Conservation (phyloP, 139 green algal species). For the Haematococcus lacustris region DNA sequence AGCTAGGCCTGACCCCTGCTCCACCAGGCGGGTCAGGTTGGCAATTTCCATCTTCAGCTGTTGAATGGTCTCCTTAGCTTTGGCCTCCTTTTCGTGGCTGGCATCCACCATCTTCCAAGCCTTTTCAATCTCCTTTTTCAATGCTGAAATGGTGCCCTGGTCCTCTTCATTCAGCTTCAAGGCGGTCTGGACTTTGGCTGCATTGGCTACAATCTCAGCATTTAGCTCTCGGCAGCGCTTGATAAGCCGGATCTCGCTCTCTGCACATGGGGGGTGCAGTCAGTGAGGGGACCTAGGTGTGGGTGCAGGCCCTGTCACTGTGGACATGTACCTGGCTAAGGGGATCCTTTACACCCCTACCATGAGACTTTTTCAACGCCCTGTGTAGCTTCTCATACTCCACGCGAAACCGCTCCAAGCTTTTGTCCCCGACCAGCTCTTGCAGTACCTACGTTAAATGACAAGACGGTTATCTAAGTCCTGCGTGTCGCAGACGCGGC, state of each 20-base stretch:
- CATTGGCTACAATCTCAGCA: slow-evolving; percentile 78
- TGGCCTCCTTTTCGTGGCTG: slow-evolving; percentile 82
- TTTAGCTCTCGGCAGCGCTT: slow-evolving; percentile 86
- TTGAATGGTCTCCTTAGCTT: slow-evolving; percentile 76
- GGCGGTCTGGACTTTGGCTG: slow-evolving; percentile 82
- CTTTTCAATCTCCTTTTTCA: slow-evolving; percentile 93
- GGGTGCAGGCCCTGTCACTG: no score
- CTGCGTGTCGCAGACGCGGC: no score
- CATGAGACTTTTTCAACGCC: slow-evolving; percentile 79
- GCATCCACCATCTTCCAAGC: slow-evolving; percentile 84
- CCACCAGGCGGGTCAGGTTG: slow-evolving; percentile 74
- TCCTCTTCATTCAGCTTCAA: slow-evolving; percentile 90
- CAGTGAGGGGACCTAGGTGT: no score
- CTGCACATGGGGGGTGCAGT: no score
- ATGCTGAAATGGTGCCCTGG: slow-evolving; percentile 68
- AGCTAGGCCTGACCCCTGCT: slow-evolving; percentile 69
- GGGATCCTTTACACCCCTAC: no score
- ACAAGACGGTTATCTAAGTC: no score
- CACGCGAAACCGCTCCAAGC: slow-evolving; percentile 66
- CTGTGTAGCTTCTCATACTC: slow-evolving; percentile 90
- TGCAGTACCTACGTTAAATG: slow-evolving; percentile 80
- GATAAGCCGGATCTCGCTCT: slow-evolving; percentile 77
- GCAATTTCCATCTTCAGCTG: slow-evolving; percentile 79
- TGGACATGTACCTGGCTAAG: no score
- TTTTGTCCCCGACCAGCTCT: slow-evolving; percentile 68